Conservation (phyloP, 2,329 filamentous ascomycete genomes). For the Simplicillium aogashimaense region DNA sequence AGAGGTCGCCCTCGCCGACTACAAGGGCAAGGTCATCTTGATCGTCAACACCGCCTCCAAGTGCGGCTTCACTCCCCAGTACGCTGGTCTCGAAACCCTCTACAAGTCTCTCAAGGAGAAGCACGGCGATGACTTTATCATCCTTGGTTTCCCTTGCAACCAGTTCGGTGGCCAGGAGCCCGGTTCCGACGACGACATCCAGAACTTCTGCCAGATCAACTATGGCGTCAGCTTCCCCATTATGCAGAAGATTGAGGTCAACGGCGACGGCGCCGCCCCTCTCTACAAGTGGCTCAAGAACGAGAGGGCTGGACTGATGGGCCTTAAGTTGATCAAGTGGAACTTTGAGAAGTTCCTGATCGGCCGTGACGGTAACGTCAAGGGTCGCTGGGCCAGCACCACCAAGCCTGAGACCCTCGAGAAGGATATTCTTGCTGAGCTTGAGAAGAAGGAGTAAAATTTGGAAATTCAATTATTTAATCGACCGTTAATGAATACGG, state of each 20-base stretch:
- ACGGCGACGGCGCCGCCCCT: conserved; percentile 72
- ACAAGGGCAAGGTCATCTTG: conserved; percentile 88
- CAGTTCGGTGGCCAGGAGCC: conserved; percentile 92
- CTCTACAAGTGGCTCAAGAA: conserved; percentile 69
- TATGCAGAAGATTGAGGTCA: conserved; percentile 87
- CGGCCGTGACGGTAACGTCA: conserved; percentile 75
- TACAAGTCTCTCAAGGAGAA: conserved; percentile 67
- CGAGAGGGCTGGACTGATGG: conserved; percentile 72
- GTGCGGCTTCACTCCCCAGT: conserved; percentile 97
- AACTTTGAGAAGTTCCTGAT: conserved; percentile 99
- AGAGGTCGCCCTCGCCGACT: conserved; percentile 57
- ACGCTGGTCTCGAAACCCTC: conserved; percentile 78
- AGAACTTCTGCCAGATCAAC: conserved; percentile 82
- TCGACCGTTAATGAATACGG: no score
- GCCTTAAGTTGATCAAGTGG: conserved; percentile 92
- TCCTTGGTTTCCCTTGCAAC: conserved; percentile 97
- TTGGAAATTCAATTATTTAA: no score
- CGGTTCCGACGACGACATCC: conserved; percentile 69
- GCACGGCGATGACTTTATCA: conserved; percentile 66
- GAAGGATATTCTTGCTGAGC: conserved; percentile 63
- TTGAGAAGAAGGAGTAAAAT: conserved; percentile 37
- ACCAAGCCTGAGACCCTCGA: conserved; percentile 79
- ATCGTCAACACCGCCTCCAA: conserved; percentile 97
- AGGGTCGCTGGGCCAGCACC: conserved; percentile 76
- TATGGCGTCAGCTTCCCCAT: conserved; percentile 88